A percentile compares a stretch with the other conserved stretches of the same genome.
Conservation (phyloP, 306 rosid species). For the Sesbania bispinosa region DNA sequence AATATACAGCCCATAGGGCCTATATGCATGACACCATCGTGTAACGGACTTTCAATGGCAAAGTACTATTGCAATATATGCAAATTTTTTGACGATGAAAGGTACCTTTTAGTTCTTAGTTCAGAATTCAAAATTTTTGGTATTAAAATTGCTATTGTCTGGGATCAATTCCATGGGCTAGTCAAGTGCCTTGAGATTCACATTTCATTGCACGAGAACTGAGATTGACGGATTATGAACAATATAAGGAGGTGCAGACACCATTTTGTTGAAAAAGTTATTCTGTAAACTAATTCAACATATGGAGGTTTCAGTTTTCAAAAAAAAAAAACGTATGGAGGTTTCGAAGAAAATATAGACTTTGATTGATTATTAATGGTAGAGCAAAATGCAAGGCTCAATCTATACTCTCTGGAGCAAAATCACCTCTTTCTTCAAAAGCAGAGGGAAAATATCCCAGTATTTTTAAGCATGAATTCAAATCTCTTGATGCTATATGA, state of each 20-base stretch:
- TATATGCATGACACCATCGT: slow-evolving; percentile 76
- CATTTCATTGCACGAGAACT: slow-evolving; percentile 6
- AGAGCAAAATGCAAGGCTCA: slow-evolving; percentile 1
- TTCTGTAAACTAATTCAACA: not conserved
- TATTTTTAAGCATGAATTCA: not conserved
- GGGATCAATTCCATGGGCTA: slow-evolving; percentile 5
- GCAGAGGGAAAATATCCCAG: not conserved
- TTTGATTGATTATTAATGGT: slow-evolving; percentile 3
- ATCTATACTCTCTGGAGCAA: not conserved
- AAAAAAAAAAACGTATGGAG: too few species aligned
- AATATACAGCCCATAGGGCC: slow-evolving; percentile 82
- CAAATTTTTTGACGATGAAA: slow-evolving; percentile 97
- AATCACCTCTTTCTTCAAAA: not conserved
- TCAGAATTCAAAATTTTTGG: not conserved
- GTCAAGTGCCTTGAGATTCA: not conserved
- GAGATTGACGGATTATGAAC: slow-evolving; percentile 11
- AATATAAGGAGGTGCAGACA: not conserved
- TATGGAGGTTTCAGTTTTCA: slow-evolving; percentile 8
- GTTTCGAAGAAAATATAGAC: slow-evolving; percentile 3
- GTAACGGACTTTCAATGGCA: slow-evolving; percentile 86
- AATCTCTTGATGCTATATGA: not conserved
- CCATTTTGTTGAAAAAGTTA: not conserved
- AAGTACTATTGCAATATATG: slow-evolving; percentile 88
- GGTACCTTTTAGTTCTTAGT: slow-evolving; percentile 46
- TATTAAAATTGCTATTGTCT: not conserved